These are phyloP conservation scores for Podila minutissima DNA, from an alignment of 192 early-diverging fungal species.

Conservation along the genomic window DNA sequence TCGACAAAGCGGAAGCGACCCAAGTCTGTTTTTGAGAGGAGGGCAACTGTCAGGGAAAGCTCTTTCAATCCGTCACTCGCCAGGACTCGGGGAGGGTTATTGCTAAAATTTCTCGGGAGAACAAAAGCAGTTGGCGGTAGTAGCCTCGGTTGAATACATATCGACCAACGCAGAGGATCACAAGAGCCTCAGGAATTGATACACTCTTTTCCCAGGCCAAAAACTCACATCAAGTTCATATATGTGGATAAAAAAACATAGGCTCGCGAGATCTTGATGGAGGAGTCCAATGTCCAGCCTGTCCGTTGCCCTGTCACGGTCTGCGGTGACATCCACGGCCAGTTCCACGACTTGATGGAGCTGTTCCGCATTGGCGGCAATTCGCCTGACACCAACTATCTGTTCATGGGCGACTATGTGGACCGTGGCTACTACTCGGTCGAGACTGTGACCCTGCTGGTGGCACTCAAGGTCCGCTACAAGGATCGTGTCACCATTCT, in stretches of 20 bases:
- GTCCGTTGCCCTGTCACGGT: constrained; percentile 97
- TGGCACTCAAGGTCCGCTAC: constrained; percentile 95
- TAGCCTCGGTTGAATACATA: too few relatives aligned
- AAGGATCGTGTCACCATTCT: constrained; percentile 96
- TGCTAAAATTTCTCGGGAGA: too few relatives aligned
- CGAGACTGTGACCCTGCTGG: constrained; percentile 95
- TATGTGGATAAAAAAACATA: constrained; percentile 1
- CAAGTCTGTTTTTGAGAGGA: too few relatives aligned
- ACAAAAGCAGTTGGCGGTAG: too few relatives aligned
- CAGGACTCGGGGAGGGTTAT: too few relatives aligned
- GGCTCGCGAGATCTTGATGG: constrained; percentile 94
- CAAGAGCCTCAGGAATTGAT: too few relatives aligned
- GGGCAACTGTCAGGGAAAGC: too few relatives aligned
- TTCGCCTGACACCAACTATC: constrained; percentile 96
- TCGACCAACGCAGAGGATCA: too few relatives aligned
- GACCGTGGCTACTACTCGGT: constrained; percentile 99
- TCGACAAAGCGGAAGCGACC: too few relatives aligned
- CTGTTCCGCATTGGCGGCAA: constrained; percentile 97
- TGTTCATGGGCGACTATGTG: constrained; percentile 99
- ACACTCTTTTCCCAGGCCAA: too few relatives aligned
- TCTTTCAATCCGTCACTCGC: too few relatives aligned
- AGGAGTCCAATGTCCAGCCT: constrained; percentile 98
- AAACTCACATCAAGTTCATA: too few relatives aligned
- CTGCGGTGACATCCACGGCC: constrained; percentile 99
- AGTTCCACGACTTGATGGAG: constrained; percentile 98